Conservation (phyloP, 176 grass and related monocot species). For the Hsuehochloa calcarea region DNA sequence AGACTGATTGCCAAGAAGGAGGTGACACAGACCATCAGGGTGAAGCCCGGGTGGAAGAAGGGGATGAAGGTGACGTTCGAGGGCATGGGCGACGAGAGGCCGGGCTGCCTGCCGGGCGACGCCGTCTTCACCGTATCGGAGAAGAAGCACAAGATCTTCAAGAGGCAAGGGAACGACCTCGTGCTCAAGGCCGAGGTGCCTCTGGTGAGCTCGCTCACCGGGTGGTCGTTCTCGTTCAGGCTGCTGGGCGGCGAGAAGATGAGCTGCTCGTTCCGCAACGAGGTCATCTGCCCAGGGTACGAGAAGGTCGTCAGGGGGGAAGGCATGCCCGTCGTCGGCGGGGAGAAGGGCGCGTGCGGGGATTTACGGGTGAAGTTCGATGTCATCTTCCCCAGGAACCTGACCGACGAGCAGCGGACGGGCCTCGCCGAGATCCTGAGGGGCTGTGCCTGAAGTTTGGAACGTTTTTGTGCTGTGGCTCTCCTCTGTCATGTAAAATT, state of each 20-base stretch:
- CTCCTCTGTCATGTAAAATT: neutral
- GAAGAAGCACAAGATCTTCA: slow-evolving; percentile 65
- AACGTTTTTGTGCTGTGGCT: neutral
- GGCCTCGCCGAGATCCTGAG: slow-evolving; percentile 62
- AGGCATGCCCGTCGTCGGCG: slow-evolving; percentile 70
- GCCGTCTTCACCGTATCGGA: slow-evolving; percentile 57
- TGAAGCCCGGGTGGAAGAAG: slow-evolving; percentile 80
- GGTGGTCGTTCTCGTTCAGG: slow-evolving; percentile 71
- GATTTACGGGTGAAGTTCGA: slow-evolving; percentile 70
- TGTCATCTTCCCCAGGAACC: slow-evolving; percentile 64
- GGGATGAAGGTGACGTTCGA: slow-evolving; percentile 65
- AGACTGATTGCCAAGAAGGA: slow-evolving; percentile 66
- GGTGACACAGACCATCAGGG: slow-evolving; percentile 52
- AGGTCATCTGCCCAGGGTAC: slow-evolving; percentile 73
- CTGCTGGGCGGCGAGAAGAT: slow-evolving; percentile 67
- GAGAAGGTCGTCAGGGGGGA: slow-evolving; percentile 74
- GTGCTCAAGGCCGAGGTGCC: slow-evolving; percentile 81
- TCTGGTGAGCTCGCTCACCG: slow-evolving; percentile 70
- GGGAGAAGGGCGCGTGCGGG: slow-evolving; percentile 50
- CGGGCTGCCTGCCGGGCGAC: slow-evolving; percentile 66
- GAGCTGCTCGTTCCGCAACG: slow-evolving; percentile 62
- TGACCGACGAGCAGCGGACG: slow-evolving; percentile 56
- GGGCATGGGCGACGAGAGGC: slow-evolving; percentile 65
- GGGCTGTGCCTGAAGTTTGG: slow-evolving; percentile 39
- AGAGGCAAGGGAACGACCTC: slow-evolving; percentile 77